Conservation (phyloP, 352 stramenopile species). For the Globisporangium apiculatum region DNA sequence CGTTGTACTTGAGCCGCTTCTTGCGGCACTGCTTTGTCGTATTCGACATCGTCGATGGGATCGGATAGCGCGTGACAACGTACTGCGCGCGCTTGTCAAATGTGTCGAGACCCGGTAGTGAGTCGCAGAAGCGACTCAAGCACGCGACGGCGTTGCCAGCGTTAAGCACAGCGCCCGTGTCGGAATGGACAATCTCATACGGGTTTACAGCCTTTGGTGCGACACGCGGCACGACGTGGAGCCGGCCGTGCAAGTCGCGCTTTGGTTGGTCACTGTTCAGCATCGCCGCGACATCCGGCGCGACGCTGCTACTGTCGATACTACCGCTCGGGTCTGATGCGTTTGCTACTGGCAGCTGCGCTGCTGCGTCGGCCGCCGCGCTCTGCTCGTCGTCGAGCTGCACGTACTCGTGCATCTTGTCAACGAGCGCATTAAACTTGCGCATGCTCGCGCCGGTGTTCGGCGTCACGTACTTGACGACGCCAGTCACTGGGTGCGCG, state of each 20-base stretch:
- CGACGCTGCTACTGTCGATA: not conserved
- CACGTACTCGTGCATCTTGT: slow-evolving; percentile 53
- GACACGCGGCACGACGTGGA: slow-evolving; percentile 12
- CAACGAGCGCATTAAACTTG: slow-evolving; percentile 54
- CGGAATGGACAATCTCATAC: slow-evolving; percentile 53
- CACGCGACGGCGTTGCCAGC: slow-evolving; percentile 52
- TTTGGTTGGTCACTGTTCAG: not conserved
- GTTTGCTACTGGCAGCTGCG: no score
- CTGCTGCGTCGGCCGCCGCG: slow-evolving; percentile 2
- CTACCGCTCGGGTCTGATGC: no score
- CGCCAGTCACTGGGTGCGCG: slow-evolving; percentile 28
- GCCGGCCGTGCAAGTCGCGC: slow-evolving; percentile 5
- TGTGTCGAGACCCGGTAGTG: slow-evolving; percentile 70
- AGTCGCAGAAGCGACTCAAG: slow-evolving; percentile 78
- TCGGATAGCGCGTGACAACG: slow-evolving; percentile 55
- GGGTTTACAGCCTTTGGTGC: slow-evolving; percentile 3
- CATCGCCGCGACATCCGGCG: slow-evolving; percentile 3
- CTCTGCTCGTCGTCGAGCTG: slow-evolving; percentile 36
- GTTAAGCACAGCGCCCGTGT: slow-evolving; percentile 62
- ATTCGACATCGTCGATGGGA: slow-evolving; percentile 34
- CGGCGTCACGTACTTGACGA: slow-evolving; percentile 68
- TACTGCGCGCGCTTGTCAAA: slow-evolving; percentile 79
- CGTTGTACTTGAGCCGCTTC: slow-evolving; percentile 75
- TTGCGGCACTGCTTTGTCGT: slow-evolving; percentile 59
- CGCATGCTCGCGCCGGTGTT: slow-evolving; percentile 27